phyloP scores from a whole-genome alignment of 1,284 basidiomycete species.

The Rhodotorula sp. region DNA sequence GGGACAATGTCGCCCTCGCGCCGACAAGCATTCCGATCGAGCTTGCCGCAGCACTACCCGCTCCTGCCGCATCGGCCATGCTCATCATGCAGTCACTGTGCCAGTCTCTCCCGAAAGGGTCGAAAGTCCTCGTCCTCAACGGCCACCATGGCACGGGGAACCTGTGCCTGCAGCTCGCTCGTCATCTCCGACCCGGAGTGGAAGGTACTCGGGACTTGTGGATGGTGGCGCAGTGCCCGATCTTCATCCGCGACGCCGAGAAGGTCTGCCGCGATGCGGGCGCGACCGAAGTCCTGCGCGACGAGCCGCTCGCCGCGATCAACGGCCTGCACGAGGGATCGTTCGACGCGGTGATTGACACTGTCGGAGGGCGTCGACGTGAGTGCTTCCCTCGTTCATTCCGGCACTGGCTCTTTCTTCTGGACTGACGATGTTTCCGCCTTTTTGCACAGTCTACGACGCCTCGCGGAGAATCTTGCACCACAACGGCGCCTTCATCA shows the following conservation, averaged over 20 bases:
- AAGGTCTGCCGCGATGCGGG: constrained; percentile 49
- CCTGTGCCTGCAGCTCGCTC: constrained; percentile 51
- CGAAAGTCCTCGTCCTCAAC: constrained; percentile 51
- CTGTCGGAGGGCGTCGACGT: constrained; percentile 39
- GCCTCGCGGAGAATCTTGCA: constrained; percentile 51
- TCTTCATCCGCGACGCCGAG: constrained; percentile 47
- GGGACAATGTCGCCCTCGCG: constrained; percentile 49
- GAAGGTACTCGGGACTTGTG: constrained; percentile 45
- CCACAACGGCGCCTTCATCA: constrained; percentile 46
- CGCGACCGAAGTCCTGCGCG: constrained; percentile 51
- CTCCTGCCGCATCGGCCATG: constrained; percentile 50
- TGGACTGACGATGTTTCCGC: background rate
- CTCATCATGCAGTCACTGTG: constrained; percentile 51
- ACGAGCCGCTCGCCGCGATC: constrained; percentile 51
- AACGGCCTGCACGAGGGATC: constrained; percentile 51
- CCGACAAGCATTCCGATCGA: constrained; percentile 49
- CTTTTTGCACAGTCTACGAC: constrained; percentile 47
- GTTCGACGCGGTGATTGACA: constrained; percentile 50
- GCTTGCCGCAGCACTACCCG: constrained; percentile 51
- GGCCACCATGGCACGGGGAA: constrained; percentile 52
- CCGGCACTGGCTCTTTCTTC: constrained; percentile 20
- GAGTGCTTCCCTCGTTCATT: background rate
- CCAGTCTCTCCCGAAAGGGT: constrained; percentile 47
- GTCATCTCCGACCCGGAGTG: constrained; percentile 41
- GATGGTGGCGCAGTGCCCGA: constrained; percentile 52